Percentiles rank a stretch among this genome's conserved stretches.
Evolutionary conservation across 768 basidiomycete species (phyloP).

Genomic region (Naganishia friedmannii): DNA sequence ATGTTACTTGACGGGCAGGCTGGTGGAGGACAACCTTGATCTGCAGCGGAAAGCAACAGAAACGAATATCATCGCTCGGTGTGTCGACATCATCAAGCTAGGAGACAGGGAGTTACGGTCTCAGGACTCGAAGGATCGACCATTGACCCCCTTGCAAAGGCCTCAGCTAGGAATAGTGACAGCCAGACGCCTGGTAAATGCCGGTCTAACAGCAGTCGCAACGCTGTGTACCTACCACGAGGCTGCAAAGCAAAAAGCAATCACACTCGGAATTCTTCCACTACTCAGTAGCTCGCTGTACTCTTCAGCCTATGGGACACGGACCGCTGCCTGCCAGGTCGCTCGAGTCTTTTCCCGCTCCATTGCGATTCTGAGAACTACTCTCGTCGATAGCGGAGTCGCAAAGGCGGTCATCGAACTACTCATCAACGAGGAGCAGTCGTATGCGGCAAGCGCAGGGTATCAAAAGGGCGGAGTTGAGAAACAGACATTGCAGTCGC

Average conservation of each 20-base stretch:
- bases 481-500: slow-evolving; percentile 59
- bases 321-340: slow-evolving; percentile 83
- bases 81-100: slow-evolving; percentile 51
- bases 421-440: slow-evolving; percentile 51
- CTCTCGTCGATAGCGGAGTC: slow-evolving; percentile 75
- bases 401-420: slow-evolving; percentile 69
- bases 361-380: slow-evolving; percentile 76
- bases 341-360: slow-evolving; percentile 74
- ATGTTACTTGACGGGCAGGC: slow-evolving; percentile 56
- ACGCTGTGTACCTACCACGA: slow-evolving; percentile 70
- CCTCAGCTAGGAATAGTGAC: slow-evolving; percentile 36
- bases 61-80: slow-evolving; percentile 63
- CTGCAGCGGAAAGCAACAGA: slow-evolving; percentile 69
- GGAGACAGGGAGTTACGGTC: slow-evolving; percentile 24
- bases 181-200: slow-evolving; percentile 54
- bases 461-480: slow-evolving; percentile 13
- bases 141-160: slow-evolving; percentile 28
- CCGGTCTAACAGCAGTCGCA: slow-evolving; percentile 69
- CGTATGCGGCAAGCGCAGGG: slow-evolving; percentile 49
- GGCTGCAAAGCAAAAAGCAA: slow-evolving; percentile 67
- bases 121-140: not conserved
- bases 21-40: slow-evolving; percentile 68
- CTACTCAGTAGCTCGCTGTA: slow-evolving; percentile 60
- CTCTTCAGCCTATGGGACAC: slow-evolving; percentile 68
- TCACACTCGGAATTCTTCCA: slow-evolving; percentile 61